Evolutionary conservation across 768 basidiomycete species (phyloP).

Genomic region (Lepiota venenata): DNA sequence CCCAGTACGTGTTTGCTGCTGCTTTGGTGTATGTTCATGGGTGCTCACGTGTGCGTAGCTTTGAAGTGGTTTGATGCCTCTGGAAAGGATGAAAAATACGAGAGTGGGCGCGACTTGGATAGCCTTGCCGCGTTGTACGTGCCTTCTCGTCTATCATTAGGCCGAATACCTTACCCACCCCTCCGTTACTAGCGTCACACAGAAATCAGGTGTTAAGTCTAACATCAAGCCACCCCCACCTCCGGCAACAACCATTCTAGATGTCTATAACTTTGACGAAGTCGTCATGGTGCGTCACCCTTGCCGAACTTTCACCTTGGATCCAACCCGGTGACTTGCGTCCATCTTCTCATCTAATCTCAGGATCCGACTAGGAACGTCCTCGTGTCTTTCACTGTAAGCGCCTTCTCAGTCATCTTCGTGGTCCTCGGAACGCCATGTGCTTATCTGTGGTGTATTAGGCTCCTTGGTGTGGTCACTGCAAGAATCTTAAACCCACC

Average conservation of each 20-base stretch:
- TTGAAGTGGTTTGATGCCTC: conserved; percentile 86
- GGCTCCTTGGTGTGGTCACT: conserved; percentile 92
- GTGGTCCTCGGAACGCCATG: conserved; percentile 5
- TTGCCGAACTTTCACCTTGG: not conserved
- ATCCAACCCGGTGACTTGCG: not conserved
- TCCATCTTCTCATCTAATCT: conserved; percentile 2
- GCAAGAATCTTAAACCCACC: conserved; percentile 85
- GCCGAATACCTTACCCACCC: not conserved
- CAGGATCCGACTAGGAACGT: conserved; percentile 76
- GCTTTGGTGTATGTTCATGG: not conserved
- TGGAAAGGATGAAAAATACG: conserved; percentile 66
- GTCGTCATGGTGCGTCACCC: conserved; percentile 54
- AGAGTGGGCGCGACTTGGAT: conserved; percentile 79
- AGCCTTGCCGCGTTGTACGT: conserved; percentile 72
- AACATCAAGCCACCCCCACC: conserved; percentile 84
- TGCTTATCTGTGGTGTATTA: conserved; percentile 18
- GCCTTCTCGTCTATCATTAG: not conserved
- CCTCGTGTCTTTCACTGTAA: conserved; percentile 77
- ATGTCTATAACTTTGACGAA: conserved; percentile 70
- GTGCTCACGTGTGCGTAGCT: conserved; percentile 42
- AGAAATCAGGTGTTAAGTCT: conserved; percentile 80
- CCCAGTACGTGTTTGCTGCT: conserved; percentile 60
- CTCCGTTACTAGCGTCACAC: conserved; percentile 51
- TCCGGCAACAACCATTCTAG: conserved; percentile 63
- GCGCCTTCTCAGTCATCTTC: conserved; percentile 18